Evolutionary conservation across 768 basidiomycete genomes (phyloP).

Genomic region (Coprinellus micaceus): DNA sequence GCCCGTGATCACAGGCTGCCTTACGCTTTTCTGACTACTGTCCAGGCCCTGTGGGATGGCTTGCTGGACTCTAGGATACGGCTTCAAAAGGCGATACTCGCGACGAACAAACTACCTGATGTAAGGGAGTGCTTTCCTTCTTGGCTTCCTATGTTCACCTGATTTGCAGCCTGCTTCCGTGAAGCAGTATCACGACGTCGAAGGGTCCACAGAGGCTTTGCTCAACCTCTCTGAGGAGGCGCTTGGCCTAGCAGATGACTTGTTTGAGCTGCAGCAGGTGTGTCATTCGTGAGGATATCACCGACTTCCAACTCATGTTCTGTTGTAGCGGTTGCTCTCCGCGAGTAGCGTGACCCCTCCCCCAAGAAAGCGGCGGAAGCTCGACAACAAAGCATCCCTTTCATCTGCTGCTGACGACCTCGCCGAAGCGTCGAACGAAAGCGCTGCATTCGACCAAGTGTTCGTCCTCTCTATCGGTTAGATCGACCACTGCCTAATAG

Average conservation of each 20-base stretch:
- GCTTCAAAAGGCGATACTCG: slow-evolving; percentile 72
- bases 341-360: slow-evolving; percentile 46
- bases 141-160: slow-evolving; percentile 7
- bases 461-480: slow-evolving; percentile 29
- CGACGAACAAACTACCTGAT: slow-evolving; percentile 62
- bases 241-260: slow-evolving; percentile 56
- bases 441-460: slow-evolving; percentile 48
- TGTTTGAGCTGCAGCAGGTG: slow-evolving; percentile 70
- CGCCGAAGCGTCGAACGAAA: slow-evolving; percentile 38
- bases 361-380: slow-evolving; percentile 55
- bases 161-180: slow-evolving; percentile 29
- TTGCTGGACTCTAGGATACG: slow-evolving; percentile 90
- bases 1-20: slow-evolving; percentile 19
- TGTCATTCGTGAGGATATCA: background rate
- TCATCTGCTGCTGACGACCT: slow-evolving; percentile 36
- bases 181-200: slow-evolving; percentile 33
- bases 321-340: slow-evolving; percentile 39
- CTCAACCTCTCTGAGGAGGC: slow-evolving; percentile 59
- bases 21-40: background rate
- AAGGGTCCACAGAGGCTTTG: slow-evolving; percentile 43
- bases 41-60: slow-evolving; percentile 78
- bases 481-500: slow-evolving; percentile 11
- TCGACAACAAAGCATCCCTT: slow-evolving; percentile 28
- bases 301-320: background rate
- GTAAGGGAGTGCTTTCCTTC: slow-evolving; percentile 35